Base-by-base conservation (phyloP, 192 early-diverging fungal species). In the Coemansia sp. region DNA sequence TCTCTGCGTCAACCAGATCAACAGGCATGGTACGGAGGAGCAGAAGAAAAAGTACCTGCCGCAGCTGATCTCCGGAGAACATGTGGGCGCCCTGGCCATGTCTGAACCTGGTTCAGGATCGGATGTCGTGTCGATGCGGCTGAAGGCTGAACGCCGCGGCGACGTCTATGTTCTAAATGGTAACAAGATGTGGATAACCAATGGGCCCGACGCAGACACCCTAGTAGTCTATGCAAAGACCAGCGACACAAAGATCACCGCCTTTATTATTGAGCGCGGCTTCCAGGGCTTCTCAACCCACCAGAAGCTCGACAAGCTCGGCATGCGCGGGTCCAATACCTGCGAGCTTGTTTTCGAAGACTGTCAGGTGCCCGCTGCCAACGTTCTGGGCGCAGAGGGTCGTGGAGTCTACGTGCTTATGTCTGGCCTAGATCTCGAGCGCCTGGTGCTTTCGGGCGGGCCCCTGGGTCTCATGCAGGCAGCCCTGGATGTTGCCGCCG, bases 301-400 rank as follows among this genome's bases (percentile, higher is more conserved):
- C 15, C 89, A 88, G 53, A 98, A 98, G 67, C 80, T 95, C 13
- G 93, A 98, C 78, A 98, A 98, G 69, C 67, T 95, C 41, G 95
- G 95, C 17, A 98, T 98, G 93, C 86, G 95, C 50, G 95, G 93
- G 12, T 93, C 90, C 46, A 95, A 94, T 70, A 98, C 95, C 1
- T 94, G 91, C 69, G 91, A 95, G 66, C 84, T 98, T 12, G 85
- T 94, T 45, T 98, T 98, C 78, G 93, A 98, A 56, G 86, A 95
- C 76, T 93, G 91, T 73, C 84, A 86, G 67, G 89, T 98, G 9
- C 95, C 95, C 4, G 85, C 49, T 2, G 93, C 91, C 62, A 98
- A 98, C 75, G 82, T 98, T 6, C 69, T 98, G 27, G 93, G 95
- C 24, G 58, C 68, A 38, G 88, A 83, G n/a, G 87, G 86, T 50